phyloP scores from a whole-genome alignment of 306 rosid genomes.

The Parietaria judaica region DNA sequence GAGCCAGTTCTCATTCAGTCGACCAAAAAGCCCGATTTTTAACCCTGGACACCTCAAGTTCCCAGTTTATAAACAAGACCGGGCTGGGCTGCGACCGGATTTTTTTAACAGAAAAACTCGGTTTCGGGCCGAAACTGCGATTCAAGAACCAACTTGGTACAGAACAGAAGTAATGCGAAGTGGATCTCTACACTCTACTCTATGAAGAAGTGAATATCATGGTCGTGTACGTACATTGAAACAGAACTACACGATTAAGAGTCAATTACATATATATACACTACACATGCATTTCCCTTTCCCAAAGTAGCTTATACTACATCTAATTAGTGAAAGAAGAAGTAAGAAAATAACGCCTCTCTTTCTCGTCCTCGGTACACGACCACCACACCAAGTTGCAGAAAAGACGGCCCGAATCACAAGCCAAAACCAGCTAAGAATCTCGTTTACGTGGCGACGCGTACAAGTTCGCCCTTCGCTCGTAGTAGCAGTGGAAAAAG shows the following conservation, averaged over 20 bases:
- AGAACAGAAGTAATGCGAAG: too few species aligned
- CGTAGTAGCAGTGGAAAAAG: conserved; percentile 28
- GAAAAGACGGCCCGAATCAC: conserved; percentile 37
- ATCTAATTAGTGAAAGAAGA: conserved; percentile 51
- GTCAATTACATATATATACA: conserved; percentile 60
- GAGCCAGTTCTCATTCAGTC: too few species aligned
- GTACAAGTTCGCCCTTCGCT: conserved; percentile 56
- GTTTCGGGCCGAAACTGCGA: too few species aligned
- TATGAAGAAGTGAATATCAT: too few species aligned
- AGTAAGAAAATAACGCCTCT: conserved; percentile 35
- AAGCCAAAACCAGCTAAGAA: conserved; percentile 56
- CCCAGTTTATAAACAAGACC: too few species aligned
- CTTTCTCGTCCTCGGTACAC: conserved; percentile 26
- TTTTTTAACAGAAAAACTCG: too few species aligned
- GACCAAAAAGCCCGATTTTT: too few species aligned
- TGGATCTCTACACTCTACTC: too few species aligned
- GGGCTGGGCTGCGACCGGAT: too few species aligned
- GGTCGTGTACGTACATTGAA: background rate
- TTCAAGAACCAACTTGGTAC: too few species aligned
- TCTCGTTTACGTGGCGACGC: conserved; percentile 21
- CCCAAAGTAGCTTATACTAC: conserved; percentile 62
- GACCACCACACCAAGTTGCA: conserved; percentile 42
- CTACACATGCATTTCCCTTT: conserved; percentile 47
- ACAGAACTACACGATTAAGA: conserved; percentile 15
- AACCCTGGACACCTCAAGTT: too few species aligned